Base-by-base conservation (phyloP, 1,284 basidiomycete genomes). In the Vanrija sp. region DNA sequence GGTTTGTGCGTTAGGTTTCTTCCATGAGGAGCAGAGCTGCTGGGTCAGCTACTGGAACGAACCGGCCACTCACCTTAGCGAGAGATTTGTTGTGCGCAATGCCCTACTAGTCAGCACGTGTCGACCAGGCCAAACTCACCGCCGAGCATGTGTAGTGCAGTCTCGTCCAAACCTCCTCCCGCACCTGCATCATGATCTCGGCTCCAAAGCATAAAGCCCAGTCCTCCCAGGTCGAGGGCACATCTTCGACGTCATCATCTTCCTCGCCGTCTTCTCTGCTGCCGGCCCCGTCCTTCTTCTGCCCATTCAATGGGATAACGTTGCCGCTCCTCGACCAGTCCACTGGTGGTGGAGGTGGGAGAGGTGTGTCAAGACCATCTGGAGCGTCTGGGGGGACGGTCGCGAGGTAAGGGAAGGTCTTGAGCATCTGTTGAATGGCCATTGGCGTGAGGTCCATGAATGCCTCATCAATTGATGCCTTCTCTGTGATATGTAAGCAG, bases 111-210 rank as follows among this genome's bases (percentile, higher is more conserved):
- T 49, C 43, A 54, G 58, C 51, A 45, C 8, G 51, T 43, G 18
- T 29, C 14, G 10, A 52, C 10, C 15, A 15, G 3, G 10, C 16
- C 43, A 18, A 48, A 60, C 86, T 63, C 64, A 91, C 90, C 16
- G 96, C 95, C 46, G 91, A 94, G 49, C 91, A 96, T 7, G 92
- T 93, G 69, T 99, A 98, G 16, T 91, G 89, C 21, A 98, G 80
- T 65, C 85, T 82, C 26, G 80, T 78, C 51, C 82, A 80, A 3
- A 98, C 85, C 55, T 86, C 85, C 58, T 79, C 79, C 61, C 89
- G 81, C 43, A 87, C 83, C 51, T 83, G 84, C n/a, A 81, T 78
- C 86, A 97, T 95, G 40, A 95, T 74, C 71, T 92, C 89, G 6
- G 92, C 92, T 2, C 86, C 95, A 46, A 96, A 85, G 1, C 87